A percentile compares a stretch with the other conserved stretches of the same genome.
phyloP scores from a whole-genome alignment of 441 rosid genomes.

The Sinapis alba region DNA sequence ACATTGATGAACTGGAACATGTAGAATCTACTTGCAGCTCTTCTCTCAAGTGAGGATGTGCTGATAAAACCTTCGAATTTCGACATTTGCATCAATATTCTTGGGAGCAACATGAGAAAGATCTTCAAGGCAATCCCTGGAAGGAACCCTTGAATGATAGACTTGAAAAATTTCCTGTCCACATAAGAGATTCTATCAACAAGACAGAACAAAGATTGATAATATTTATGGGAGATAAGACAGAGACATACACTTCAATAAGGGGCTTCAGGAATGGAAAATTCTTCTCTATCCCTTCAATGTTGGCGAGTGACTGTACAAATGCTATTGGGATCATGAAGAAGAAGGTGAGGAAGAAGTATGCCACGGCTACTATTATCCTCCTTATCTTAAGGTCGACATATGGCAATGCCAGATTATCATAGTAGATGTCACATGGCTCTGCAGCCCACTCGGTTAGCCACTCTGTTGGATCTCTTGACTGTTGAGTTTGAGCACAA shows the following conservation, averaged over 20 bases:
- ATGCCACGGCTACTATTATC: constrained; percentile 66
- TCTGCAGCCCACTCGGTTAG: constrained; percentile 98
- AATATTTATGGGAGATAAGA: background rate
- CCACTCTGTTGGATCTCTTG: constrained; percentile 90
- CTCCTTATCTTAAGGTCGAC: constrained; percentile 78
- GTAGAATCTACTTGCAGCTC: constrained; percentile 87
- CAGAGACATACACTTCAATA: constrained; percentile 76
- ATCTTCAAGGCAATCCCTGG: constrained; percentile 96
- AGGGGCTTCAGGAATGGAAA: constrained; percentile 70
- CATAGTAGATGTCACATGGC: constrained; percentile 89
- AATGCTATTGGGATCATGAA: constrained; percentile 96
- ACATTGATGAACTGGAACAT: constrained; percentile 88
- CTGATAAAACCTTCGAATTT: constrained; percentile 92
- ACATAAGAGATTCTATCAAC: constrained; percentile 7
- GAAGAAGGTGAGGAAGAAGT: constrained; percentile 94
- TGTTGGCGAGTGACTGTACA: constrained; percentile 94
- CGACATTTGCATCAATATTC: constrained; percentile 96
- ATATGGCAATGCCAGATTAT: constrained; percentile 85
- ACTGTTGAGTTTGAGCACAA: constrained; percentile 97
- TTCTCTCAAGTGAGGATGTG: constrained; percentile 76
- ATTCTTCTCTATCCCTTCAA: constrained; percentile 89
- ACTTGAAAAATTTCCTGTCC: constrained; percentile 64
- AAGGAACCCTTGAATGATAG: constrained; percentile 89
- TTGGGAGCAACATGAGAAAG: constrained; percentile 85
- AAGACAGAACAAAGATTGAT: background rate